Evolutionary conservation across 2,329 filamentous ascomycete species (phyloP).

Genomic region (Rasamsonia emersonii): DNA sequence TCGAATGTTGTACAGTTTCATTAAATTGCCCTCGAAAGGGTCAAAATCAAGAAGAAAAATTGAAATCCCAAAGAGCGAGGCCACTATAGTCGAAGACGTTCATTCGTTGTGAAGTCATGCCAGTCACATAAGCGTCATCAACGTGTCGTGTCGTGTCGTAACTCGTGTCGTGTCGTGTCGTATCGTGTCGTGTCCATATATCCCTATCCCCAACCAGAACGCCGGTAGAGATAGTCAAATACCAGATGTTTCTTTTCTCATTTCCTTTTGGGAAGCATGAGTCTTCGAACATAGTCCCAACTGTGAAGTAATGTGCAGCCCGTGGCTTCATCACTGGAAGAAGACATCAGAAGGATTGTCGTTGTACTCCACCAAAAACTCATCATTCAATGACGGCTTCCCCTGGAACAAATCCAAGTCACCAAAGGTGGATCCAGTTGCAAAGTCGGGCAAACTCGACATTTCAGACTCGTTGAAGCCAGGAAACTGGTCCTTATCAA

Average conservation of each 20-base stretch:
- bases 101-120: constrained; percentile 2
- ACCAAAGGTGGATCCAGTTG: constrained; percentile 25
- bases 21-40: constrained; percentile 8
- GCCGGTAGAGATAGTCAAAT: too few relatives aligned
- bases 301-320: constrained; percentile 1
- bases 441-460: constrained; percentile 28
- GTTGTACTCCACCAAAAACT: constrained; percentile 31
- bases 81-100: constrained; percentile 2
- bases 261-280: too few relatives aligned
- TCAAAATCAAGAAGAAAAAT: constrained; percentile 7
- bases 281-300: too few relatives aligned
- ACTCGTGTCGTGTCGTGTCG: too few relatives aligned
- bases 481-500: constrained; percentile 22
- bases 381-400: constrained; percentile 23
- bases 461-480: constrained; percentile 21
- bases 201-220: too few relatives aligned
- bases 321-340: constrained; percentile 5
- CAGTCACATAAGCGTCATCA: too few relatives aligned
- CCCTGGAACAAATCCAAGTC: constrained; percentile 23
- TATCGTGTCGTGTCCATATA: too few relatives aligned
- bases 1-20: constrained; percentile 9
- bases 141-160: too few relatives aligned
- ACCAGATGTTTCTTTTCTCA: too few relatives aligned
- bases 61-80: constrained; percentile 7
- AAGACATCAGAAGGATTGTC: constrained; percentile 17